A percentile compares a stretch with the other conserved stretches of the same genome.
Evolutionary conservation across 371 early-diverging fungal genomes (phyloP).

Genomic region (Rhizopus stolonifer): DNA sequence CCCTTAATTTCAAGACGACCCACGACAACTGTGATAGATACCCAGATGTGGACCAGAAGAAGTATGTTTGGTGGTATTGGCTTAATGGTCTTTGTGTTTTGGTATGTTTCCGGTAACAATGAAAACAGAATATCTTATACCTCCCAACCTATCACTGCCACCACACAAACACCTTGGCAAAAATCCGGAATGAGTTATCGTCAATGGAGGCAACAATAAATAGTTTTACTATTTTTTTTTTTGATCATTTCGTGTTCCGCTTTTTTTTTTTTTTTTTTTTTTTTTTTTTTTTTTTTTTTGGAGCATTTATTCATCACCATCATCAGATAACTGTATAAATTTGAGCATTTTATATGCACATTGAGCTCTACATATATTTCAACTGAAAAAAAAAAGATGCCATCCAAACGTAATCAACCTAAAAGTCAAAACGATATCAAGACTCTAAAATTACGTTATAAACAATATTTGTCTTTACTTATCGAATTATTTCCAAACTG

Average conservation of each 20-base stretch:
- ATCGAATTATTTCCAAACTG: constrained; percentile 26
- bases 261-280: constrained; percentile 1
- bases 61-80: constrained; percentile 17
- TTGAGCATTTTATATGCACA: neutral
- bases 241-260: neutral
- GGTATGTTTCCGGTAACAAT: too few species aligned
- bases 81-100: constrained; percentile 4
- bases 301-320: too few species aligned
- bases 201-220: constrained; percentile 19
- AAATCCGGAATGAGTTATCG: constrained; percentile 18
- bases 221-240: too few species aligned
- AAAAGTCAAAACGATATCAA: constrained; percentile 20
- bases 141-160: neutral
- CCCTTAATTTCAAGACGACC: constrained; percentile 3
- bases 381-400: neutral
- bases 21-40: constrained; percentile 9
- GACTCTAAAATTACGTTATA: constrained; percentile 13
- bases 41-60: constrained; percentile 20
- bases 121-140: too few species aligned
- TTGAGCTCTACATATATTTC: neutral
- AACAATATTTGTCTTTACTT: constrained; percentile 14
- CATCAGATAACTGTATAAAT: too few species aligned
- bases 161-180: constrained; percentile 20
- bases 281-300: neutral
- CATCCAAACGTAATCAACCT: constrained; percentile 4